These are phyloP conservation scores for Solanum etuberosum DNA, from an alignment of 257 asterid genomes.

Conservation along the genomic window DNA sequence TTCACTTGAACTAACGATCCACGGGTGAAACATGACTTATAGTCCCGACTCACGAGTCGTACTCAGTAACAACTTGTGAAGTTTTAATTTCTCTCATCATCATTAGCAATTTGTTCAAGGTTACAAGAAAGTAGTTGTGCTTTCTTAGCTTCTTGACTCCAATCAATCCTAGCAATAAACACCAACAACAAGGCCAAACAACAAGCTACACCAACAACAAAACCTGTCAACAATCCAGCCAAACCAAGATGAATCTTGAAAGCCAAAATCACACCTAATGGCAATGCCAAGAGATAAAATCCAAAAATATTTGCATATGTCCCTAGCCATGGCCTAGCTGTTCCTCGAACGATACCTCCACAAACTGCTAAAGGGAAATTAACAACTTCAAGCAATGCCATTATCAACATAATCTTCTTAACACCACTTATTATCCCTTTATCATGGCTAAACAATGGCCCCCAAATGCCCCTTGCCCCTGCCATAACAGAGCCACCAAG, in stretches of 20 bases:
- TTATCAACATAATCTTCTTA: constrained; percentile 40
- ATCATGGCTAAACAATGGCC: constrained; percentile 44
- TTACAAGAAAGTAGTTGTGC: constrained; percentile 25
- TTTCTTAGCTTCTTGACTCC: constrained; percentile 58
- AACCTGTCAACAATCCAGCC: constrained; percentile 61
- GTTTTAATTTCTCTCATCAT: not conserved
- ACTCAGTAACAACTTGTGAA: not conserved
- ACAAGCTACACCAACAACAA: constrained; percentile 48
- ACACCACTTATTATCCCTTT: constrained; percentile 32
- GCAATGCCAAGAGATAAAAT: constrained; percentile 65
- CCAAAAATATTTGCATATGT: constrained; percentile 68
- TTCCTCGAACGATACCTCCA: constrained; percentile 85
- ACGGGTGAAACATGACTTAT: not conserved
- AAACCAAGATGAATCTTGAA: constrained; percentile 52
- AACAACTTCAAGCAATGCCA: constrained; percentile 59
- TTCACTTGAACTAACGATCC: not conserved
- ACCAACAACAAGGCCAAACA: constrained; percentile 54
- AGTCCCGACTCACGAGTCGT: not conserved
- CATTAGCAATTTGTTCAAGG: not conserved
- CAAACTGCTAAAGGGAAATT: constrained; percentile 78
- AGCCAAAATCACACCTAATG: constrained; percentile 50
- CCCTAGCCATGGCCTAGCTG: constrained; percentile 75
- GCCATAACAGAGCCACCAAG: constrained; percentile 47
- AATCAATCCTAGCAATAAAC: constrained; percentile 51
- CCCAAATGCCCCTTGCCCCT: constrained; percentile 56